Evolutionary conservation across 73 alveolate species (phyloP).

Genomic region (Paramecium octaurelia): DNA sequence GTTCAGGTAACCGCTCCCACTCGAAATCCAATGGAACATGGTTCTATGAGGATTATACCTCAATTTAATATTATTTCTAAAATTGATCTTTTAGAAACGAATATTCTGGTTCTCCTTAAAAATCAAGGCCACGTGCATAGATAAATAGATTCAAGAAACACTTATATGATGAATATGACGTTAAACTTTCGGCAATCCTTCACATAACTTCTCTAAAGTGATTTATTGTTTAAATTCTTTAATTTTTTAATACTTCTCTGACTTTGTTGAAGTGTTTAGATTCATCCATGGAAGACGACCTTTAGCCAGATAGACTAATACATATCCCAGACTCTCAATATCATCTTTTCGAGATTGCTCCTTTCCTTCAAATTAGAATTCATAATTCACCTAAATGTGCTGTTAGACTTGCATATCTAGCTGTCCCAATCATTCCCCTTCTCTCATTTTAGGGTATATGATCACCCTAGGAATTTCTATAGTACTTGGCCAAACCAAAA

Average conservation of each 20-base stretch:
- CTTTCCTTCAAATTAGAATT: conserved; percentile 55
- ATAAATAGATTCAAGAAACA: conserved; percentile 41
- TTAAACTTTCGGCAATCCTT: conserved; percentile 65
- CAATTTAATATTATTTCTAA: neutral
- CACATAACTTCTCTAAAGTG: conserved; percentile 56
- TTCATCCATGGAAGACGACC: conserved; percentile 72
- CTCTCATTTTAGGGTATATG: conserved; percentile 71
- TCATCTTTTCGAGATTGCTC: conserved; percentile 81
- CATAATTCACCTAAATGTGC: conserved; percentile 79
- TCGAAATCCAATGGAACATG: conserved; percentile 34
- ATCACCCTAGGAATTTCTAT: conserved; percentile 64
- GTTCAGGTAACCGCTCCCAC: conserved; percentile 17
- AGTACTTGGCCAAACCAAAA: conserved; percentile 74
- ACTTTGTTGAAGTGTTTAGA: conserved; percentile 57
- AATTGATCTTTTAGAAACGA: conserved; percentile 53
- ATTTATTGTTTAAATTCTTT: neutral
- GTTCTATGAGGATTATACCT: neutral
- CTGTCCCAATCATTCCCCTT: conserved; percentile 88
- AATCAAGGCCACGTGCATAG: conserved; percentile 65
- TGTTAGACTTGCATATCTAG: conserved; percentile 89
- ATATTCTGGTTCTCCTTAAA: conserved; percentile 74
- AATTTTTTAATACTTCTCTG: conserved; percentile 41
- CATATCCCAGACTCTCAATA: conserved; percentile 70
- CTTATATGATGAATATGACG: conserved; percentile 49
- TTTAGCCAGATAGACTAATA: conserved; percentile 66